Evolutionary conservation across 2,329 filamentous ascomycete species (phyloP), one percentile per base, ranked within the genome.

Genomic region (Monascus ruber): DNA sequence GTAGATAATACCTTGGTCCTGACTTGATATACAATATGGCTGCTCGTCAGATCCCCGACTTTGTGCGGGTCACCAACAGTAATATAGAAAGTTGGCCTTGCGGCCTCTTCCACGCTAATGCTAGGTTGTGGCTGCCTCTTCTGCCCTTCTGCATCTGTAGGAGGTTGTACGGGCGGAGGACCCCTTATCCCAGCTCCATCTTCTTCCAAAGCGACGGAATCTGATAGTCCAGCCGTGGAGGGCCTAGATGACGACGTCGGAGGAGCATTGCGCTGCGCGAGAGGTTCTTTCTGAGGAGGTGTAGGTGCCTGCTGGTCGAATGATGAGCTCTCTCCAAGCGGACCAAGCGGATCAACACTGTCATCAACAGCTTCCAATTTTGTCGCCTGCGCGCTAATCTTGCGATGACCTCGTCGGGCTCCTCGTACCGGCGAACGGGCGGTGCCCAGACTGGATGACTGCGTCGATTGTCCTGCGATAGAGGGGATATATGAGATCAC

Each of bases 1-100:
- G 17, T 17, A 17, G 17, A 50, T 42, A 60, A 44, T 72, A 91
- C 85, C 78, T 83, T 91, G 42, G 91, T 98, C 54, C 84, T 77
- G 47, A 98, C 91, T 53, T 86, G 86, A 66, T 98, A 98, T 35
- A 96, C 91, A 47, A 94, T 98, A 63, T 98, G 91, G 47, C 88
- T 94, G 62, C 85, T 94, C 6, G 91, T 95, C 60, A 96, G 65
- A 64, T 96, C 91, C 43, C 91, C 91, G 49, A 98, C 89, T 69
- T 96, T 98, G 66, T 95, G 88, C 40, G 91, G 91, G 65, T 98
- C 91, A 42, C 91, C 91, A 24, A 98, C 91, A 2, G 75, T 79
- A 53, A 98, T 96, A 36, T 85, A 71, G 63, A 96, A 98, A 33
- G 71, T 83, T 4, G 91, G 91, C 64, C 94, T 94, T 26, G 89